A percentile compares a stretch with the other conserved stretches of the same genome.
These are phyloP conservation scores for Grigorovia transvaalensis DNA, from an alignment of 805 yeast species.

Conservation along the genomic window DNA sequence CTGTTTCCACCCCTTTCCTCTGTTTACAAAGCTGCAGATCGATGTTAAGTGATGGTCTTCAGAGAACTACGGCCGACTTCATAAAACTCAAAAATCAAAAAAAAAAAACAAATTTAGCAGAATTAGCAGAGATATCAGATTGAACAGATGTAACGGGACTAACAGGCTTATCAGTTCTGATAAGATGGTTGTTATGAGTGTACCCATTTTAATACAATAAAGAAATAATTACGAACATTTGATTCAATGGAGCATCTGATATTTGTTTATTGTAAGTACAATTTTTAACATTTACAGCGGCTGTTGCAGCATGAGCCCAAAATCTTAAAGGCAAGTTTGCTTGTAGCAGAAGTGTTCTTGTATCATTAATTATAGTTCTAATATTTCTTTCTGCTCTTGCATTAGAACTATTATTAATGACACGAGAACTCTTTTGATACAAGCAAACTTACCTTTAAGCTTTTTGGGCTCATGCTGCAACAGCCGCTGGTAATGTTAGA, in stretches of 20 bases:
- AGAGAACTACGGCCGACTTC: too few species aligned
- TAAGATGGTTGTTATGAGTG: too few species aligned
- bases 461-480: conserved; percentile 4
- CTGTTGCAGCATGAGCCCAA: conserved; percentile 4
- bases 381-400: conserved; percentile 4
- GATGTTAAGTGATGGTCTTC: too few species aligned
- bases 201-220: too few species aligned
- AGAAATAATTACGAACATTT: too few species aligned
- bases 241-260: background rate
- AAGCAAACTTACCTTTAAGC: background rate
- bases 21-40: too few species aligned
- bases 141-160: too few species aligned
- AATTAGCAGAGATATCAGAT: too few species aligned
- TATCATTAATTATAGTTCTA: conserved; percentile 1
- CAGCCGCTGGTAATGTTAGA: conserved; percentile 2
- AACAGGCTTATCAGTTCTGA: too few species aligned
- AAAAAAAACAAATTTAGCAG: too few species aligned
- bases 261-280: conserved; percentile 1
- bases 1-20: too few species aligned
- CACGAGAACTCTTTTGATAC: conserved; percentile 1
- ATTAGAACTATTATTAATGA: conserved; percentile 3
- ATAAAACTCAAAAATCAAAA: too few species aligned
- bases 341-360: conserved; percentile 2
- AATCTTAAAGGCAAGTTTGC: background rate
- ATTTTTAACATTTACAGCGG: conserved; percentile 3